Evolutionary conservation across 805 yeast species (phyloP), one percentile per base, ranked within the genome.

Genomic region (Pichia ethanolica): DNA sequence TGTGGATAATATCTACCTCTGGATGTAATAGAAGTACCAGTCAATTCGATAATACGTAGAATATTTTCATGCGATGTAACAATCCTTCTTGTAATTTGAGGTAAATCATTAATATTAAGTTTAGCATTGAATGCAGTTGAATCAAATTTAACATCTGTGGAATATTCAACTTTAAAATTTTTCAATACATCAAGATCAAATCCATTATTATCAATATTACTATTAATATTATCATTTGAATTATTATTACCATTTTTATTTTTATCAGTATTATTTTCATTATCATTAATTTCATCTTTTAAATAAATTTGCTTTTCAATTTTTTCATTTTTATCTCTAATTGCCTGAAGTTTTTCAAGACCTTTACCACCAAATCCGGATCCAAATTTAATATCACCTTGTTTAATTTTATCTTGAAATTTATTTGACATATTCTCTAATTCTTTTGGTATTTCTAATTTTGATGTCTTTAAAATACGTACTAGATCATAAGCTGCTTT

Each of bases 331-430:
- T 71, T 71, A 40, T 77, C 76, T 50, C 93, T 67, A 7, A 73
- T 64, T 51, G 80, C 79, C 52, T 87, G 90, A 39, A 90, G 68
- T 53, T 83, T 84, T 41, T 83, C 91, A 46, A 90, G 71, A 1
- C 98, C 98, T 56, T 86, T 83, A 25, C 99, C 99, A 4, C 97
- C 95, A 69, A 89, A 93, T 0, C 99, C 99, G 48, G 80, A 77
- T 28, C 78, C 75, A 50, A 78, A 72, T 56, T 74, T 77, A 35
- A 70, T 78, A 47, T 82, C 81, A 0, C 95, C 96, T 2, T 70
- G 62, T 53, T 81, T 80, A 52, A 87, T 72, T 49, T 83, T 87
- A 12, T 67, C 71, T 49, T 77, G 67, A 63, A 86, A 89, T 38
- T 66, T 58, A 5, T 70, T 65, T 0, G 86, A 81, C 62, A 89